Evolutionary conservation across 208 protist genomes (phyloP), one percentile per base, ranked within the genome.

Genomic region (Spongospora subterranea): DNA sequence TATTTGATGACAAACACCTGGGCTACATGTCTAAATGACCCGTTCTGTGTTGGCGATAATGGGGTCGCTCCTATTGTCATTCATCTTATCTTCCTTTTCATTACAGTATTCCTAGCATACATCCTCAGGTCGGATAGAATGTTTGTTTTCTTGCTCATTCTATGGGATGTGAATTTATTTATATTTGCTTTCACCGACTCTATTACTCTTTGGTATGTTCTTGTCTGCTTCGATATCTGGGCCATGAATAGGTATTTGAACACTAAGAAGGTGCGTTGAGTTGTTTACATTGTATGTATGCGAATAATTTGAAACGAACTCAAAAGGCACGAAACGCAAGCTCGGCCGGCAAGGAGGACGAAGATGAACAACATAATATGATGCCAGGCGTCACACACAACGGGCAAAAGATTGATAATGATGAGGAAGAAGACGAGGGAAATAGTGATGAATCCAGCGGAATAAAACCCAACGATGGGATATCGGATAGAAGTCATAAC

Each of bases 181-280:
- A 35, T 82, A 13, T 82, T 82, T n/a, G n/a, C 35, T 6, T 82
- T 82, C n/a, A n/a, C 35, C 71, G 13, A 6, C 17, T 35, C 40
- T 6, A 13, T 45, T 6, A 17, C 6, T 20, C n/a, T 82, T n/a
- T 82, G 71, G 71, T 82, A 82, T 82, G 71, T n/a, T 45, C 71
- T 82, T 6, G n/a, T 82, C 6, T 6, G 17, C 17, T 82, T 82
- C n/a, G 71, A 82, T 43, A 6, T 82, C 6, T 82, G 71, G 71
- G 71, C 40, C 71, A 82, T 82, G 71, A 82, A 82, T n/a, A 82
- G 35, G 71, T 82, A 82, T 43, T 43, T 82, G 71, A n/a, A 82
- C n/a, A 82, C 71, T 35, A 82, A 82, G n/a, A 82, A 82, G 71
- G 71, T 82, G 71, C 13, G 50, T 60, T 60, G 50, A 29, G 50